These are phyloP conservation scores for Colletotrichum filicis DNA, from an alignment of 2,329 filamentous ascomycete species.

Conservation along the genomic window DNA sequence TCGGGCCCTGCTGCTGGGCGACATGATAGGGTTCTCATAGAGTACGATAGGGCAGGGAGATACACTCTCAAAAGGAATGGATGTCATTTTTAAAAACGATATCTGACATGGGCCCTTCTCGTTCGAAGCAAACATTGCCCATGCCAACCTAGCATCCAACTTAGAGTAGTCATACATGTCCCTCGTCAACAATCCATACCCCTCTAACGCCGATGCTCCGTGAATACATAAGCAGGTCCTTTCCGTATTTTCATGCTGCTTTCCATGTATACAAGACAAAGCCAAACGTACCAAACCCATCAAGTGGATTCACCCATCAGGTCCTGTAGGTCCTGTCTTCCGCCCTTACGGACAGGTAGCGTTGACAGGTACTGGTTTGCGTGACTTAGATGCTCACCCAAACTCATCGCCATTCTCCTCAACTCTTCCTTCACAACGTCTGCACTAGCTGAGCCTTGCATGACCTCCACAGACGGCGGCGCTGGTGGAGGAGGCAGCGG, in stretches of 20 bases:
- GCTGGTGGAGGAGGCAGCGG: slow-evolving; percentile 52
- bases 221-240: not conserved
- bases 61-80: not conserved
- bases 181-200: not conserved
- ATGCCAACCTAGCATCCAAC: slow-evolving; percentile 1
- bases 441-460: slow-evolving; percentile 64
- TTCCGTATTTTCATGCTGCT: not conserved
- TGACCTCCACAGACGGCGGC: slow-evolving; percentile 61
- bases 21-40: slow-evolving; percentile 57
- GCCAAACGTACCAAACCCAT: not conserved
- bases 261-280: not conserved
- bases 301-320: slow-evolving; percentile 14
- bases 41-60: not conserved
- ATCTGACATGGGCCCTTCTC: not conserved
- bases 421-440: slow-evolving; percentile 64
- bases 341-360: slow-evolving; percentile 50
- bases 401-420: slow-evolving; percentile 60
- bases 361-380: slow-evolving; percentile 57
- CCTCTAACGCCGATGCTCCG: slow-evolving; percentile 7
- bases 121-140: not conserved
- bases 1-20: slow-evolving; percentile 80
- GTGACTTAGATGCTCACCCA: slow-evolving; percentile 59
- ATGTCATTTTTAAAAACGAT: not conserved
- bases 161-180: not conserved
- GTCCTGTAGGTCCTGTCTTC: slow-evolving; percentile 37